phyloP scores from a whole-genome alignment of 495 filamentous ascomycete genomes.

The Astrothelium subdiscretum region DNA sequence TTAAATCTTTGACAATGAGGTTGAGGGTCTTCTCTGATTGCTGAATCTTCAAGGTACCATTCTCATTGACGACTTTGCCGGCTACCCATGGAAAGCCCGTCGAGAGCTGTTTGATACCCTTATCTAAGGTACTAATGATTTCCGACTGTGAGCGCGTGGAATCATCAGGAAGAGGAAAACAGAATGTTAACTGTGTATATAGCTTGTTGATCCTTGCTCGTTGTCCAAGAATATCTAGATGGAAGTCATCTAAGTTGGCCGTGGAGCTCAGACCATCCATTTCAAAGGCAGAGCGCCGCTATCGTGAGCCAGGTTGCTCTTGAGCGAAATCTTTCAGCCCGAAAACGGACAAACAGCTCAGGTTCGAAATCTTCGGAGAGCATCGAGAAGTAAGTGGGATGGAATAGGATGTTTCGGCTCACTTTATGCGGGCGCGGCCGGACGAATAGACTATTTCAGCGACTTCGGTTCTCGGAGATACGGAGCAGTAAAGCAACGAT shows the following conservation, averaged over 20 bases:
- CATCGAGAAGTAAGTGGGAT: too few species aligned
- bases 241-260: background rate
- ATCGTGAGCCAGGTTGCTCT: too few species aligned
- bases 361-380: too few species aligned
- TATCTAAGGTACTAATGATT: conserved; percentile 25
- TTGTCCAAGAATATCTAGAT: conserved; percentile 25
- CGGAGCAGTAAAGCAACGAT: too few species aligned
- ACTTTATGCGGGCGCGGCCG: too few species aligned
- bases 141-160: conserved; percentile 10
- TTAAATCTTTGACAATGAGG: conserved; percentile 35
- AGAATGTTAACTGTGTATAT: conserved; percentile 37
- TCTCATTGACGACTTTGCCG: conserved; percentile 36
- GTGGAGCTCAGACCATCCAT: background rate
- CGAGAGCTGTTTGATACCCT: conserved; percentile 29
- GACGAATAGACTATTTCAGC: too few species aligned
- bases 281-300: too few species aligned
- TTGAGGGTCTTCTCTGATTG: conserved; percentile 23
- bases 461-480: too few species aligned
- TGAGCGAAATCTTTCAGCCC: too few species aligned
- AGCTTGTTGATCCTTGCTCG: conserved; percentile 18
- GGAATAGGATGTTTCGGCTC: too few species aligned
- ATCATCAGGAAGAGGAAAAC: conserved; percentile 24
- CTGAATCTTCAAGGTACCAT: conserved; percentile 34
- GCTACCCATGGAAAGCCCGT: conserved; percentile 43
- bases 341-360: too few species aligned